Evolutionary conservation across 179 eudicot species (phyloP).

Genomic region (Nepenthes alata): DNA sequence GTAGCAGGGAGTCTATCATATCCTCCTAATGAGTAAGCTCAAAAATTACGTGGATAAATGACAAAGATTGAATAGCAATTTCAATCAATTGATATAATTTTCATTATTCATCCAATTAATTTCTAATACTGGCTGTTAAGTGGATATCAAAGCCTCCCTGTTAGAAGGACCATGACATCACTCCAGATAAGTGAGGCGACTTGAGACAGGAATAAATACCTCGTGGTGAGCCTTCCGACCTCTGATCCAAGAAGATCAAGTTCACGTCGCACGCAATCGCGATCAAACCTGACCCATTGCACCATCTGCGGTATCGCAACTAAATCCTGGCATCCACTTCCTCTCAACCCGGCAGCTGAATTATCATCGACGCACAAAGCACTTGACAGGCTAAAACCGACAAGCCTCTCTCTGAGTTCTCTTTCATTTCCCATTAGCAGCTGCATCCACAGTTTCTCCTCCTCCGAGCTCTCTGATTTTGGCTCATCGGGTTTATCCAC

Average conservation of each 20-base stretch:
- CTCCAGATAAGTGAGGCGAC: background rate
- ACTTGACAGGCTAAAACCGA: constrained; percentile 42
- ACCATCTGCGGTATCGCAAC: constrained; percentile 55
- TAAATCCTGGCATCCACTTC: constrained; percentile 32
- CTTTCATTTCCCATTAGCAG: constrained; percentile 46
- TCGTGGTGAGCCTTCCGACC: constrained; percentile 27
- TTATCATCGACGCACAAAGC: constrained; percentile 12
- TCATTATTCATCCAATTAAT: no score
- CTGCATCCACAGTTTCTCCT: constrained; percentile 44
- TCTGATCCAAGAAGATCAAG: constrained; percentile 39
- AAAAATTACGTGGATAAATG: no score
- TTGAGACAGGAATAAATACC: constrained; percentile 27
- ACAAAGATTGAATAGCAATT: no score
- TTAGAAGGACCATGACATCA: background rate
- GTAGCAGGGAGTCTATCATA: no score
- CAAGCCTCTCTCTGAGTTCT: constrained; percentile 72
- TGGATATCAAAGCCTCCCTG: background rate
- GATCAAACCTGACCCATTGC: constrained; percentile 48
- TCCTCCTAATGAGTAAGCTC: no score
- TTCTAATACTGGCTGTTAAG: no score
- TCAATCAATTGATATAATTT: no score
- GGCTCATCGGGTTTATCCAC: constrained; percentile 19
- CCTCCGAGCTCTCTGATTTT: constrained; percentile 14
- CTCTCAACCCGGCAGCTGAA: constrained; percentile 9
- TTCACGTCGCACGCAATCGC: constrained; percentile 19